Conservation (phyloP, 1,284 basidiomycete genomes). For the Marasmius oreades region DNA sequence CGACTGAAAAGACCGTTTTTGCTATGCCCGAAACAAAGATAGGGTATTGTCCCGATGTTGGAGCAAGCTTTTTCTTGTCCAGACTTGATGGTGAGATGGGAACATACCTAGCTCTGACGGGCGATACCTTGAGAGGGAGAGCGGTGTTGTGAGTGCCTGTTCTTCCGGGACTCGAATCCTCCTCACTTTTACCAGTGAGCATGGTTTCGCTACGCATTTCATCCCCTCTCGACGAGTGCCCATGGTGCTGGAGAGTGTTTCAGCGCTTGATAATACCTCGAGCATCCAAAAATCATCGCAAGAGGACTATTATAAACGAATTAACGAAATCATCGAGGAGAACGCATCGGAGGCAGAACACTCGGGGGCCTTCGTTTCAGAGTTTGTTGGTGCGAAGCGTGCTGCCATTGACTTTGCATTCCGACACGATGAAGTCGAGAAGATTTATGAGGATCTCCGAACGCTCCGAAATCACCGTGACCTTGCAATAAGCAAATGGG, state of each 20-base stretch:
- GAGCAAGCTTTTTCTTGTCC: conserved; percentile 87
- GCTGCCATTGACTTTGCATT: conserved; percentile 80
- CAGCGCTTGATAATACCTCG: conserved; percentile 50
- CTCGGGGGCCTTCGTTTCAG: conserved; percentile 44
- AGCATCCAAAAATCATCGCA: conserved; percentile 18
- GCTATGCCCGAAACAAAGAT: conserved; percentile 99
- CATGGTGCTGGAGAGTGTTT: conserved; percentile 59
- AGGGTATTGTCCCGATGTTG: conserved; percentile 89
- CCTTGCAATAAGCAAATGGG: conserved; percentile 65
- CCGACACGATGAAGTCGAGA: conserved; percentile 61
- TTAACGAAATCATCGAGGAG: conserved; percentile 66
- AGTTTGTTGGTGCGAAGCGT: conserved; percentile 65
- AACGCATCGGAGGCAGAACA: conserved; percentile 53
- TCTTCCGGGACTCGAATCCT: conserved; percentile 8
- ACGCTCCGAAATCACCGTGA: conserved; percentile 40
- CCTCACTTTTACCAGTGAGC: conserved; percentile 51
- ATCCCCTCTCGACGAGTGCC: conserved; percentile 75
- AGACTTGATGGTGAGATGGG: conserved; percentile 91
- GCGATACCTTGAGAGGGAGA: conserved; percentile 68
- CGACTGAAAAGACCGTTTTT: conserved; percentile 89
- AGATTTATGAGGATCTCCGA: conserved; percentile 63
- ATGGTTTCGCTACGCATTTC: conserved; percentile 90
- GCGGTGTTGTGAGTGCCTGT: conserved; percentile 72
- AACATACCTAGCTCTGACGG: conserved; percentile 91
- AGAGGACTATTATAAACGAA: conserved; percentile 36